Evolutionary conservation across 345 rosid species (phyloP).

Genomic region (Eutrema yunnanense): DNA sequence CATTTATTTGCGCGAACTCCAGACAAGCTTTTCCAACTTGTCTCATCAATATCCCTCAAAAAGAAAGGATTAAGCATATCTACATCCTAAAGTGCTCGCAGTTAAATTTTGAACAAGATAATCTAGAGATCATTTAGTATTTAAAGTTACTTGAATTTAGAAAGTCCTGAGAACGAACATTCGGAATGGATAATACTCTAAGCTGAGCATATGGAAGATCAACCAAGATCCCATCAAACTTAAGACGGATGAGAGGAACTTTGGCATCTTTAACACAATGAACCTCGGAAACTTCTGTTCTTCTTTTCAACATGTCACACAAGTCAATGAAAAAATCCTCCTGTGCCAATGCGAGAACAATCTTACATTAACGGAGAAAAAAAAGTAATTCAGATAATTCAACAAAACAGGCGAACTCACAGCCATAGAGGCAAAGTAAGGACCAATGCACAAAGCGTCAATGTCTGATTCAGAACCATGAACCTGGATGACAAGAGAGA

Average conservation of each 20-base stretch:
- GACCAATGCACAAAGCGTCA: conserved; percentile 52
- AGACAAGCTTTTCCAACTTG: conserved; percentile 56
- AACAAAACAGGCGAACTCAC: conserved; percentile 28
- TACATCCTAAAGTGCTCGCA: conserved; percentile 34
- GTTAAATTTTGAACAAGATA: neutral
- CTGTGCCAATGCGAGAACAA: conserved; percentile 25
- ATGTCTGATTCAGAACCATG: conserved; percentile 58
- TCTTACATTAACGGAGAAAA: neutral
- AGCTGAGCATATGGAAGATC: conserved; percentile 59
- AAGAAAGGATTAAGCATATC: conserved; percentile 43
- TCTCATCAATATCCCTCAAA: conserved; percentile 43
- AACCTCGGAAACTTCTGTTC: conserved; percentile 36
- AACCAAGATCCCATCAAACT: conserved; percentile 50
- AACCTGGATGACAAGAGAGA: conserved; percentile 29
- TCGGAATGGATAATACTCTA: conserved; percentile 34
- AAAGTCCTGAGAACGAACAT: conserved; percentile 28
- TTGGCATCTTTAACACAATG: conserved; percentile 45
- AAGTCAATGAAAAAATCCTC: conserved; percentile 52
- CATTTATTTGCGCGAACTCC: conserved; percentile 42
- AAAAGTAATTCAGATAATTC: neutral
- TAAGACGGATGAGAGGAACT: conserved; percentile 50
- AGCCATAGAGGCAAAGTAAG: conserved; percentile 44
- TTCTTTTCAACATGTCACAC: conserved; percentile 40
- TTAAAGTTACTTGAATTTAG: neutral
- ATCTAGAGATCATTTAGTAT: neutral